Conservation (phyloP, 75 land plant species). For the Adiantum capillusveneris region DNA sequence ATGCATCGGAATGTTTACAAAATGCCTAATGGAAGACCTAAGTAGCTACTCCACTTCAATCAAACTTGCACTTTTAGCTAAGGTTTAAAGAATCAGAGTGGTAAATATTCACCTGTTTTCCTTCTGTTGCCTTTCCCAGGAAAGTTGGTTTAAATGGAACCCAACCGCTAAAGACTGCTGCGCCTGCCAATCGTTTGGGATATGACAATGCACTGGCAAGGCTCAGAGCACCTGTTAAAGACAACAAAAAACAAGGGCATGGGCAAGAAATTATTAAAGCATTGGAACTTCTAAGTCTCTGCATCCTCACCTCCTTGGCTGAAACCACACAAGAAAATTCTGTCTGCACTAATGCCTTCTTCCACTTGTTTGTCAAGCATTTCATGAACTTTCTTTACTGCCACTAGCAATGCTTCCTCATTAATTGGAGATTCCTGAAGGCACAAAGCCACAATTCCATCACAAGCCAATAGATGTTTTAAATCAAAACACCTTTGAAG, state of each 20-base stretch:
- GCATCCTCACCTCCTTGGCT: conserved; percentile 93
- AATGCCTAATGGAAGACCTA: too few relatives aligned
- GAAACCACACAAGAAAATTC: conserved; percentile 83
- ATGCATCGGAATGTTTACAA: too few relatives aligned
- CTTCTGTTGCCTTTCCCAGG: conserved; percentile 16
- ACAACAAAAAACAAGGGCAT: not conserved
- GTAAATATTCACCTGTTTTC: not conserved
- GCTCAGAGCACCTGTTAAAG: conserved; percentile 63
- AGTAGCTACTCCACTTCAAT: too few relatives aligned
- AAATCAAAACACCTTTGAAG: too few relatives aligned
- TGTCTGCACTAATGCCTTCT: conserved; percentile 58
- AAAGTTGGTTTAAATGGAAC: conserved; percentile 53
- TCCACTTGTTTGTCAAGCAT: conserved; percentile 83
- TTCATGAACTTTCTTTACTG: conserved; percentile 66
- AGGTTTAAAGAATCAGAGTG: too few relatives aligned
- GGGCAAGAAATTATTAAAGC: not conserved
- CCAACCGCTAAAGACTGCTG: conserved; percentile 88
- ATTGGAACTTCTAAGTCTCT: too few relatives aligned
- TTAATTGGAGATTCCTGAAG: conserved; percentile 68
- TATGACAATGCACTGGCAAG: conserved; percentile 80
- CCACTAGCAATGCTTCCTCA: conserved; percentile 53
- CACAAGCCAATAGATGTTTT: too few relatives aligned
- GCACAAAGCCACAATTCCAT: too few relatives aligned
- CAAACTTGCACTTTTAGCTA: too few relatives aligned
- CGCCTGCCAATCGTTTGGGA: conserved; percentile 78